Conservation (phyloP, 2,329 filamentous ascomycete genomes). For the Fusarium drepaniforme region DNA sequence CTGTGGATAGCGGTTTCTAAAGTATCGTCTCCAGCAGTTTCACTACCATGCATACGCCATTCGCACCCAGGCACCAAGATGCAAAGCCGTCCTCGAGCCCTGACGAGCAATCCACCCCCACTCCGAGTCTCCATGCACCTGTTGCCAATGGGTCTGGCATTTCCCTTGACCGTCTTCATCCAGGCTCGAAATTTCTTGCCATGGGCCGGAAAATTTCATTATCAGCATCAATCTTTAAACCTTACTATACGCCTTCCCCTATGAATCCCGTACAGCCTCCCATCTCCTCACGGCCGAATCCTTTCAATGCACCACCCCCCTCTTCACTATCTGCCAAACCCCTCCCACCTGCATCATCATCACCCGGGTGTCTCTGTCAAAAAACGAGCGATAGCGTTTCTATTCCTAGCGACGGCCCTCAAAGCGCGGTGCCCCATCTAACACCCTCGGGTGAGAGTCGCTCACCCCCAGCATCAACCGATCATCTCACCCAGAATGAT, state of each 20-base stretch:
- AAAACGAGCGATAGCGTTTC: not conserved
- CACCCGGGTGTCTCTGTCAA: no score
- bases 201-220: not conserved
- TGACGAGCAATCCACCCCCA: not conserved
- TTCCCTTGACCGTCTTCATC: not conserved
- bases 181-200: not conserved
- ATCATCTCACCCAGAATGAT: not conserved
- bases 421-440: not conserved
- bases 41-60: not conserved
- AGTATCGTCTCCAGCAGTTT: not conserved
- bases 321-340: not conserved
- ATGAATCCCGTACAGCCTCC: not conserved
- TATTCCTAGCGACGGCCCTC: not conserved
- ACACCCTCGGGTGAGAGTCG: not conserved
- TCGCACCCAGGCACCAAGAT: not conserved
- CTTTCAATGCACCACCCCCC: not conserved
- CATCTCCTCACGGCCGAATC: not conserved
- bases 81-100: not conserved
- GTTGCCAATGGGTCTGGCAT: not conserved
- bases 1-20: not conserved
- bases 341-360: not conserved
- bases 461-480: not conserved
- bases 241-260: not conserved
- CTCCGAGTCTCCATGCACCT: not conserved
- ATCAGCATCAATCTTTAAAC: not conserved